phyloP scores from a whole-genome alignment of 2,329 filamentous ascomycete species.

The Colletotrichum sp. region DNA sequence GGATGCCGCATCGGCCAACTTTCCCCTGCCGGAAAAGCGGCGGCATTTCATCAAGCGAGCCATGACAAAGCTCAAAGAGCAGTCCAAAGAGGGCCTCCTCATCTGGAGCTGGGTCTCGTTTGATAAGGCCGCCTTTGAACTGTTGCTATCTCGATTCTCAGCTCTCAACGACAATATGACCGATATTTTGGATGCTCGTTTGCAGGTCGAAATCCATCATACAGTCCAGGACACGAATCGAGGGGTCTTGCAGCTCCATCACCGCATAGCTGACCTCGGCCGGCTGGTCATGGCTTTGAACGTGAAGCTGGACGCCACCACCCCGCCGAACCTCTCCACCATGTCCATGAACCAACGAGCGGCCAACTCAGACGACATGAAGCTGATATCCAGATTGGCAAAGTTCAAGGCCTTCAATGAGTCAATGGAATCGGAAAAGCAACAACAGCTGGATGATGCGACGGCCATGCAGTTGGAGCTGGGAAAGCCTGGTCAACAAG shows the following conservation, averaged over 20 bases:
- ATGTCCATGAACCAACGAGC: constrained; percentile 38
- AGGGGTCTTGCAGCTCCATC: constrained; percentile 50
- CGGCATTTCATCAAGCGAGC: constrained; percentile 48
- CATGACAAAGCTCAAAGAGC: constrained; percentile 41
- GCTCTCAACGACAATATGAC: constrained; percentile 53
- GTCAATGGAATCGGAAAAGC: constrained; percentile 37
- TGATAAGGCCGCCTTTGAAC: constrained; percentile 50
- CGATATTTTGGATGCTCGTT: constrained; percentile 47
- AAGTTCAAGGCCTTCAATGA: constrained; percentile 58
- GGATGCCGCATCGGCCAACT: constrained; percentile 48
- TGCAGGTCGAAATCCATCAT: constrained; percentile 51
- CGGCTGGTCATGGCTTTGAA: constrained; percentile 50
- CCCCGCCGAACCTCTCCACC: constrained; percentile 25
- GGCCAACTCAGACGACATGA: constrained; percentile 42
- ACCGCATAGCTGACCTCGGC: constrained; percentile 48
- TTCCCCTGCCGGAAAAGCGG: constrained; percentile 45
- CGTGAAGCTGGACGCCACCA: constrained; percentile 41
- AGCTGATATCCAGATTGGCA: constrained; percentile 46
- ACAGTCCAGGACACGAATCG: constrained; percentile 53
- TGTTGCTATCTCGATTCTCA: constrained; percentile 45
- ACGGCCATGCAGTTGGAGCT: constrained; percentile 44
- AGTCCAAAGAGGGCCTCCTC: constrained; percentile 35
- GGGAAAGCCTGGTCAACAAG: constrained; percentile 33
- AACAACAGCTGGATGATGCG: constrained; percentile 35
- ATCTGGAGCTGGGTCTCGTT: constrained; percentile 50